Evolutionary conservation across 2,329 filamentous ascomycete species (phyloP), one percentile per base, ranked within the genome.

Genomic region (Penicillium sp.): DNA sequence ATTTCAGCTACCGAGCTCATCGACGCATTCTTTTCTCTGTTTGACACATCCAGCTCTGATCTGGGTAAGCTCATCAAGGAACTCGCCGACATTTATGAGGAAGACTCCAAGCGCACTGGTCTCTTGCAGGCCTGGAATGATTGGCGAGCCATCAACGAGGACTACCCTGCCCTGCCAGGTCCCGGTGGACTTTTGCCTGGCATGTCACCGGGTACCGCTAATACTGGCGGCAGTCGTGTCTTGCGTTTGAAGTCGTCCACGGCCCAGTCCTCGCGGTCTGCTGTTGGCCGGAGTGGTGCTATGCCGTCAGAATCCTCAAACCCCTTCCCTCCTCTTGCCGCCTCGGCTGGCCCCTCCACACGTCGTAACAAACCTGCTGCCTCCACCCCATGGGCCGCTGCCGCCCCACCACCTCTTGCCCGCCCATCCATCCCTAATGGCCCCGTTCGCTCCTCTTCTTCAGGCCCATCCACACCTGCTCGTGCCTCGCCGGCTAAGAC

Each of bases 101-200:
- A 96, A 65, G 83, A 88, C 49, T 71, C 74, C 19, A 96, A 96
- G 71, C 86, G 86, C 1, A 87, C 89, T 52, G 82, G 80, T 0
- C 78, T 99, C 3, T 84, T 92, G 26, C 89, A 89, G 67, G 91
- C 93, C 1, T 97, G 93, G 92, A 91, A 91, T 65, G 90, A 96
- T 75, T 97, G 93, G 91, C 90, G 91, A 47, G 92, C 92, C 37
- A 95, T 96, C 76, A 96, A 96, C 64, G 93, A 97, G 74, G 93
- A 97, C 72, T 98, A 97, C 65, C 93, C 93, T 0, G 91, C 90
- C 1, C 80, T 98, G 1, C 93, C 93, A 1, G 89, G 89, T 0
- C 83, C 90, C 0, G 84, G 84, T 54, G 88, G 89, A 50, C 85
- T 88, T 75, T 82, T 87, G 37, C 87, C 87, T 26, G 78, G 78